Base-by-base conservation (phyloP, 352 stramenopile species). In the Phytophthora chlamydospora region DNA sequence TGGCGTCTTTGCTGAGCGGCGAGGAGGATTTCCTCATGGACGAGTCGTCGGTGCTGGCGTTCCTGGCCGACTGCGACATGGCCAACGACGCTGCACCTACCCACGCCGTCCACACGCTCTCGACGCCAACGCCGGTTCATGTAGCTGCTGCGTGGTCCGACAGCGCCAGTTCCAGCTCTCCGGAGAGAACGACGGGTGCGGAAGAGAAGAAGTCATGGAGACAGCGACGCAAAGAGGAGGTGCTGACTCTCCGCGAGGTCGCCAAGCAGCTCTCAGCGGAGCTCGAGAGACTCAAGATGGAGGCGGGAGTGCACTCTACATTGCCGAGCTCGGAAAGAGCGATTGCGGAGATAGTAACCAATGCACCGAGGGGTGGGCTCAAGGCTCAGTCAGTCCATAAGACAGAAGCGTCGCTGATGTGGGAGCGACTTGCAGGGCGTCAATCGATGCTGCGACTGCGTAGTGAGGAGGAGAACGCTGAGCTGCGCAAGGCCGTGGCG, bases 201-300 rank as follows among this genome's bases (percentile, higher is more conserved):
- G 41, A 29, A 10, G 48, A 52, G 42, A 71, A 62, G 40, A 71
- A 71, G n/a, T 47, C 56, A 24, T 71, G 62, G 62, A 38, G 62
- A 40, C 62, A 71, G 19, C 56, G 57, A n/a, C 62, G 56, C 31
- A 71, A 71, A 52, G 62, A 67, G 4, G 62, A 71, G 36, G 6
- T 71, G 10, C 29, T 71, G 38, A 32, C 24, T 12, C 49, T 71
- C 0, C 32, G 62, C 2, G 62, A 71, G 9, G 56, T 71, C 7
- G 62, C 50, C 12, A 71, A 67, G 38, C 49, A 67, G 13, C 47
- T 71, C 5, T 66, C 58, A 4, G 9, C 32, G 1, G 43, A 71
- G 19, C 50, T 67, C 6, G 48, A 71, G 9, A 31, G 19, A n/a
- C 57, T 48, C 21, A 67, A 71, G 62, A 31, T 54, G 49, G 57